These are phyloP conservation scores for Quercus aquifolioides DNA, from an alignment of 306 rosid genomes.

Conservation along the genomic window DNA sequence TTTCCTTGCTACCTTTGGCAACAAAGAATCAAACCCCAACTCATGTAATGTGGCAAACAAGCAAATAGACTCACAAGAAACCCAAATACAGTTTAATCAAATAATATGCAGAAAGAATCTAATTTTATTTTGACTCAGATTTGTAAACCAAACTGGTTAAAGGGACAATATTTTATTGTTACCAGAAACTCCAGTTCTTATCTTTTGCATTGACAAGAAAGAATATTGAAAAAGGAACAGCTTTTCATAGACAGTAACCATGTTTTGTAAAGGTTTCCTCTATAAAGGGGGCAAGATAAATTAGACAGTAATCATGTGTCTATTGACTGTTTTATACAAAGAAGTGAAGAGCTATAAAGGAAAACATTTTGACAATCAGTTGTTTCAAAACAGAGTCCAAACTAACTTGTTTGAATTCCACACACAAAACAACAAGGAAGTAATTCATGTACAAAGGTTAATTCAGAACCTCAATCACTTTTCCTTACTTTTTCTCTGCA, in stretches of 20 bases:
- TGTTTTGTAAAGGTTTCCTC: too few species aligned
- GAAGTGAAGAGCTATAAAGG: too few species aligned
- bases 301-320: too few species aligned
- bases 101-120: not conserved
- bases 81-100: slow-evolving; percentile 12
- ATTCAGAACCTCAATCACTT: too few species aligned
- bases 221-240: slow-evolving; percentile 14
- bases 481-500: too few species aligned
- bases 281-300: too few species aligned
- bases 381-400: too few species aligned
- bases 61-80: slow-evolving; percentile 29
- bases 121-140: slow-evolving; percentile 19
- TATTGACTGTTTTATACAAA: too few species aligned
- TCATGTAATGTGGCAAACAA: slow-evolving; percentile 43
- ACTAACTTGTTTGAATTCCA: too few species aligned
- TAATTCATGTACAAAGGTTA: too few species aligned
- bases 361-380: too few species aligned
- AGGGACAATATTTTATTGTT: not conserved
- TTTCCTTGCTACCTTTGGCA: slow-evolving; percentile 24
- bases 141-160: not conserved
- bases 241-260: slow-evolving; percentile 7
- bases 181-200: not conserved
- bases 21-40: slow-evolving; percentile 32
- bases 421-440: too few species aligned
- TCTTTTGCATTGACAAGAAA: slow-evolving; percentile 4